Base-by-base conservation (phyloP, 805 yeast genomes). In the Kodamaea neixiangensis region DNA sequence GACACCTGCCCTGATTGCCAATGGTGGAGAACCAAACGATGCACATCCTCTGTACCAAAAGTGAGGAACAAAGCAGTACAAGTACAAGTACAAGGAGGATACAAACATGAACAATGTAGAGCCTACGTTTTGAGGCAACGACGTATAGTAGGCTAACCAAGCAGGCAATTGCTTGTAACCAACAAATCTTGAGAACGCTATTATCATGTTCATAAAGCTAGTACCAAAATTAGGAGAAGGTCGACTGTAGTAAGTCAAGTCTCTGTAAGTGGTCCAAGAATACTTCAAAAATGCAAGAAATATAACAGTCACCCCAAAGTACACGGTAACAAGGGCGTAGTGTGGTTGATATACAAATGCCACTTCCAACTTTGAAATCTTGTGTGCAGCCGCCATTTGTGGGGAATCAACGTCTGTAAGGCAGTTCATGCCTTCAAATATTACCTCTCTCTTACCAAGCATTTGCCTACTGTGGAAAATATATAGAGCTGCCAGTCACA, bases 1-100 rank as follows among this genome's bases (percentile, higher is more conserved):
- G 22, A 78, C 53, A 2, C 84, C 85, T 1, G 83, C 68, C 46
- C 86, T 63, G 1, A 78, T 75, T 0, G 81, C 82, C 33, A 81
- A 53, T 7, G 85, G 85, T n/a, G 85, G 82, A 3, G 82, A 70
- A 1, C 86, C 86, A 61, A 80, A 81, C 0, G 81, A 82, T 4
- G 63, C 22, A 59, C 86, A 81, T 0, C 64, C 79, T 50, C 85
- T 65, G 53, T 76, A 77, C 73, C 77, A 80, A 46, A 71, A 71
- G 46, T 75, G 79, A 3, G 85, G 85, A 2, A 66, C 62, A 11
- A 61, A 70, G 54, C 75, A 77, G 35, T 74, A 59, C 49, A 72
- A 47, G 58, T 62, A 44, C 65, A 71, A 20, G 50, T 49, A 81
- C 41, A 47, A 69, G 29, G 57, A 65, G 1, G 58, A 71, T 31